Evolutionary conservation across 1,284 basidiomycete species (phyloP), one percentile per base, ranked within the genome.

Genomic region (Naganishia liquefaciens): DNA sequence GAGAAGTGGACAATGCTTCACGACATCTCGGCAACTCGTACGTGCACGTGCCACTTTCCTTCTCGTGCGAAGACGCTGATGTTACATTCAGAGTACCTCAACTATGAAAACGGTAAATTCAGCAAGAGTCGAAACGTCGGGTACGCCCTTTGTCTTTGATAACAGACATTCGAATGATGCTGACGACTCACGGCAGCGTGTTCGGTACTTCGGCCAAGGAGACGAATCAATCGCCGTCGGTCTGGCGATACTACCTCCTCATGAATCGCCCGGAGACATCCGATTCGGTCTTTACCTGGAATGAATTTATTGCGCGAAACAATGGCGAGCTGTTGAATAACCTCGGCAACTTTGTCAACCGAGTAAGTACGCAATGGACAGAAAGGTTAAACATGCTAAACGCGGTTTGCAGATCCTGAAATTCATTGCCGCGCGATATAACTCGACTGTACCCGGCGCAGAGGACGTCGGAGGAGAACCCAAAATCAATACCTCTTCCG

Each of bases 61-160:
- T 33, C 11, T 13, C 37, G 37, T 44, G 15, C 19, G n/a, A 37
- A 28, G 13, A 54, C 40, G 19, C 30, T 63, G 33, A 10, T 17
- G 30, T 25, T 46, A 49, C 44, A 46, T 40, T 1, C 71, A 93
- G 93, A 99, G 78, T 99, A 96, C 77, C 83, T 99, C 66, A 97
- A 98, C 76, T 99, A 99, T 78, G 96, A 99, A 79, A 92, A 92
- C 63, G 95, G 94, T 60, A 99, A 99, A 78, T 99, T 99, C 83
- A 96, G 92, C 64, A 99, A 99, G 81, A 94, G 92, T 72, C 87
- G 91, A 71, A 93, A 93, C 71, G 88, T 97, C 65, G 96, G 96
- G 74, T 74, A 67, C 55, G 73, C 44, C 21, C 10, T 19, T 49
- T 17, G 19, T 17, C 17, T 15, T 43, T 37, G 13, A 9, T 25